Evolutionary conservation across 2,329 filamentous ascomycete species (phyloP), one percentile per base, ranked within the genome.

Genomic region (Diaporthe amygdali): DNA sequence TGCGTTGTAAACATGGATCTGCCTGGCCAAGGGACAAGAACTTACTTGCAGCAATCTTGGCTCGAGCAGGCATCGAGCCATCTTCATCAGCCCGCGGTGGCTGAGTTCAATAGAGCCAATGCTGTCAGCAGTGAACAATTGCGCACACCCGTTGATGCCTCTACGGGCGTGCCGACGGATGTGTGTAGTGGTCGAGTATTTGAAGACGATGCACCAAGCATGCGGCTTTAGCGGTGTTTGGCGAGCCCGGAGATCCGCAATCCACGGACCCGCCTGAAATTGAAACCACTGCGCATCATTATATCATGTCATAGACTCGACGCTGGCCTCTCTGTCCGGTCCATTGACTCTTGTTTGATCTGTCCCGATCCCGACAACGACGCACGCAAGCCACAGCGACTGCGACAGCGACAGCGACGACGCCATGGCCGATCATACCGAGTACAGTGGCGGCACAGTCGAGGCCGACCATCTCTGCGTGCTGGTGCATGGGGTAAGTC

Each of bases 381-480:
- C 30, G 59, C 59, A 25, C 44, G 30, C n/a, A n/a, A 37, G 44
- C 44, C 30, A 10, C 44, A 49, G 30, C 30, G 30, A 25, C 32
- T 25, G 44, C 44, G 44, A 10, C 44, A 49, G 30, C 30, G 74
- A 76, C 68, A 61, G 71, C 66, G 69, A 69, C 70, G 37, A 49
- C 59, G 73, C 72, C 72, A 82, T 81, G 74, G 83, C 84, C 78
- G 82, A 64, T n/a, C 30, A 20, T 20, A 49, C 59, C 5, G 44
- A 86, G 74, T 85, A 85, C 77, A 85, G 82, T 72, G 88, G 88
- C 74, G 87, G 87, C 74, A 86, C 82, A 77, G 67, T 78, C 54
- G 82, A 87, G 71, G 90, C 91, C 59, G 87, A 92, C 74, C 93
- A 95, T 80, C 89, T 96, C 73, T 93, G 91, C 77, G 92, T 96